A percentile compares a stretch with the other conserved stretches of the same genome.
These are phyloP conservation scores for Hamamelis virginiana DNA, from an alignment of 164 flowering plant species.

Conservation along the genomic window DNA sequence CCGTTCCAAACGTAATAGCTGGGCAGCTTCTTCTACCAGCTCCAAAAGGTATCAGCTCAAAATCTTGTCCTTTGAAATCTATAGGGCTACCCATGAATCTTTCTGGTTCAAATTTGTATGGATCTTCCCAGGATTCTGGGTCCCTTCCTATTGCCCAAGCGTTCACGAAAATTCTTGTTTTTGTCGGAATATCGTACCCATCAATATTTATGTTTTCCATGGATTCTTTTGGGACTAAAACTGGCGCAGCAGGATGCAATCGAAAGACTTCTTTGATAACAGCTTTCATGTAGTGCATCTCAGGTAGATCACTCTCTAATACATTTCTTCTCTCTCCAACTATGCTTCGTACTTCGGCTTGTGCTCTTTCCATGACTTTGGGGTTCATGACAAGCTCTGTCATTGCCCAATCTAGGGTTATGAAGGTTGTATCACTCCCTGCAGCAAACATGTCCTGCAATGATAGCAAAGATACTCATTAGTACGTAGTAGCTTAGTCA, in stretches of 20 bases:
- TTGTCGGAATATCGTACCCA: too few species aligned
- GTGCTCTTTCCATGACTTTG: constrained; percentile 13
- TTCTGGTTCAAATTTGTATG: constrained; percentile 47
- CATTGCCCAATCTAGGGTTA: constrained; percentile 32
- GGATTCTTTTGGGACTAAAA: too few species aligned
- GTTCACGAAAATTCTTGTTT: too few species aligned
- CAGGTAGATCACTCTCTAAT: constrained; percentile 31
- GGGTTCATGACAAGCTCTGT: constrained; percentile 29
- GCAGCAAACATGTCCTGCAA: constrained; percentile 29
- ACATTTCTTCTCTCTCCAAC: constrained; percentile 14
- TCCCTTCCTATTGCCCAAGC: constrained; percentile 33
- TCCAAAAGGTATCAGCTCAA: constrained; percentile 51
- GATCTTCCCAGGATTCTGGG: constrained; percentile 44
- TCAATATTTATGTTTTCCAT: too few species aligned
- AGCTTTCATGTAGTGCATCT: too few species aligned
- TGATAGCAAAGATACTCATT: too few species aligned
- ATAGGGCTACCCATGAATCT: constrained; percentile 42
- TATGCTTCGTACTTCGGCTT: constrained; percentile 18
- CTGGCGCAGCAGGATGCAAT: too few species aligned
- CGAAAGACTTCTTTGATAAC: too few species aligned
- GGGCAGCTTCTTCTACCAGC: constrained; percentile 57
- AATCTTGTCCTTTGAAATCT: constrained; percentile 48
- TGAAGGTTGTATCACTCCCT: constrained; percentile 26
- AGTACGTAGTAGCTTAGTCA: too few species aligned
- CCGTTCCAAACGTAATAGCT: constrained; percentile 41